These are phyloP conservation scores for Gomphus sp. DNA, from an alignment of 1,284 basidiomycete genomes.

Conservation along the genomic window DNA sequence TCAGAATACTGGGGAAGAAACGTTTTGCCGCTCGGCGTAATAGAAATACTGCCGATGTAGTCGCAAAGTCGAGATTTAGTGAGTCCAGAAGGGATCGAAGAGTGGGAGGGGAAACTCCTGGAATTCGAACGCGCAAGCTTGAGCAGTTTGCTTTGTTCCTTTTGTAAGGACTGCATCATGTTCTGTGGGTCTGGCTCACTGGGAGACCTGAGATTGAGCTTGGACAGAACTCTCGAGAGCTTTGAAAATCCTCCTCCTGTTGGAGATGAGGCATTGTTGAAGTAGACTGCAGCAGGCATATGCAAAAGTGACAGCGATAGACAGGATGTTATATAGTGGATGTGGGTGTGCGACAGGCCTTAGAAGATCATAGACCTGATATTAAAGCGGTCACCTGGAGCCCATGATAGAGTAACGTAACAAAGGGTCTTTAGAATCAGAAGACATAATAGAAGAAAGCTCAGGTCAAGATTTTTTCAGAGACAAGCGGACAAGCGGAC, in stretches of 20 bases:
- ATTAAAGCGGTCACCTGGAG: neutral
- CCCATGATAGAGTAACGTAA: neutral
- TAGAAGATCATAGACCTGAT: neutral
- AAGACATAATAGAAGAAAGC: neutral
- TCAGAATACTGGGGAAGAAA: conserved; percentile 6
- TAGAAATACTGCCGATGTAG: conserved; percentile 1
- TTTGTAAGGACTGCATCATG: neutral
- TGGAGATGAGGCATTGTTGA: neutral
- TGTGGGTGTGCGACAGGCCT: neutral
- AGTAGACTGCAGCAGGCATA: neutral
- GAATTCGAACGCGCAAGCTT: neutral
- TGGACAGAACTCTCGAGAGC: conserved; percentile 3
- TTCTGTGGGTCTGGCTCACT: neutral
- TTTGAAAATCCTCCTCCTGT: neutral
- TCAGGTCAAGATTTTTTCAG: neutral
- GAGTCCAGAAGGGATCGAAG: neutral
- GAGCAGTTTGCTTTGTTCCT: conserved; percentile 1
- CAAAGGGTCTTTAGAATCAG: neutral
- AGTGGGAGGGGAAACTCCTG: neutral
- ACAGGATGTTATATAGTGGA: neutral
- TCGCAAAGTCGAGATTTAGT: neutral
- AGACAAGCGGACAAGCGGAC: neutral
- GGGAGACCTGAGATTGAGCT: conserved; percentile 1
- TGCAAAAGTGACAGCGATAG: neutral
- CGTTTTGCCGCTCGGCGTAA: neutral